Percentiles rank a stretch among this genome's conserved stretches.
Conservation (phyloP, 345 rosid species). For the Eutrema japonicum region DNA sequence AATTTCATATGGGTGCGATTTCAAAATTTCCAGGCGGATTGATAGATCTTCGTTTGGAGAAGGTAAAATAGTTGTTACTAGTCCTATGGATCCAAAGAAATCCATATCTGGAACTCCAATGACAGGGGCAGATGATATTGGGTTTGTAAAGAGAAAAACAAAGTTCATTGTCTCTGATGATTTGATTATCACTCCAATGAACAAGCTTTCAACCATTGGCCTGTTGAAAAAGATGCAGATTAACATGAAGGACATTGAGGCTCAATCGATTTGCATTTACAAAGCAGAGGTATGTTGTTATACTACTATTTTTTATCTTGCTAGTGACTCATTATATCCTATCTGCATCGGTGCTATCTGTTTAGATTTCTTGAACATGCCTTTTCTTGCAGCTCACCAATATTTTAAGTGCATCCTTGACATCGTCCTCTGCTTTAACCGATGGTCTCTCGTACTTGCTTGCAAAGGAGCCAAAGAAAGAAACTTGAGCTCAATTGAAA, state of each 20-base stretch:
- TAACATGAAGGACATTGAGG: not conserved
- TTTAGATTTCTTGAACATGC: not conserved
- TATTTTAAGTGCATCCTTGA: slow-evolving; percentile 12
- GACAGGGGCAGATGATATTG: too few relatives aligned
- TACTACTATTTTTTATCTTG: too few relatives aligned
- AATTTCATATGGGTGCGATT: too few relatives aligned
- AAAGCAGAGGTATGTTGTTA: not conserved
- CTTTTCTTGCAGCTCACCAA: not conserved
- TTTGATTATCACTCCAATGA: not conserved
- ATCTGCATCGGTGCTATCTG: too few relatives aligned
- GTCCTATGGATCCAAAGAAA: too few relatives aligned
- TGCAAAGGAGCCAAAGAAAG: not conserved
- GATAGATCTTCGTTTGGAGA: too few relatives aligned
- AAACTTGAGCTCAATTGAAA: not conserved
- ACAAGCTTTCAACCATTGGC: not conserved
- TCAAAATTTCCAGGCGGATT: too few relatives aligned
- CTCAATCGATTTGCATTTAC: not conserved
- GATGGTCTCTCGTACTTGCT: not conserved
- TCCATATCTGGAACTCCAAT: too few relatives aligned
- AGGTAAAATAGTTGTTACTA: too few relatives aligned
- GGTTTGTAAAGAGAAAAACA: too few relatives aligned
- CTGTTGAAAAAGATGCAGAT: not conserved
- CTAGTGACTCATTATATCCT: too few relatives aligned
- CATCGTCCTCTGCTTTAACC: slow-evolving; percentile 1
- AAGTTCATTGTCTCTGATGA: not conserved